Base-by-base conservation (phyloP, 2,329 filamentous ascomycete genomes). In the Fusarium udum region DNA sequence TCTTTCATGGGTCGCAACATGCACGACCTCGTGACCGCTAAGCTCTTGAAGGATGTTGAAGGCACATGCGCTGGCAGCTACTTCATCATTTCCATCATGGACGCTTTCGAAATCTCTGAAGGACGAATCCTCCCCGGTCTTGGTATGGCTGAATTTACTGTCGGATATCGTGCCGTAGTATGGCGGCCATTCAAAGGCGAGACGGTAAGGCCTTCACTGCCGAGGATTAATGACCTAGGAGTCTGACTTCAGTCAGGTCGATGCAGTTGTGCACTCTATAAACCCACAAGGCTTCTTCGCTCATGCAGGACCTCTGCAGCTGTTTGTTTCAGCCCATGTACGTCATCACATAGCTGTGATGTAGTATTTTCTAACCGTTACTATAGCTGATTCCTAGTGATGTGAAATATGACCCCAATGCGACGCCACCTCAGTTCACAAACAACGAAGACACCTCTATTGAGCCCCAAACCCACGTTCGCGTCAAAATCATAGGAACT, bases 151-250 rank as follows among this genome's bases (percentile, higher is more conserved):
- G 94, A 98, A 83, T 99, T 98, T 81, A 97, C 93, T 1, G 95
- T 99, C 53, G 91, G 93, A 78, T 99, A 98, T 82, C 93, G 95
- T 69, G 96, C 96, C 60, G 95, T 99, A 68, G 94, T 99, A 65
- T 99, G 95, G 95, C 91, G 95, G 79, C 96, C 96, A 16, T 99
- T 98, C 87, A 95, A 96, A 84, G 95, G 96, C 79, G 96, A 99
- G 88, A 97, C 96, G 82, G 96, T 97, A 90, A 84, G 92, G 70
- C 59, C 55, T 64, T 64, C 48, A 55, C 61, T 64, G 61, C 64
- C 64, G 53, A 67, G 61, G 63, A 67, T 69, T 64, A 51, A 63
- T 62, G 46, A 63, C 64, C 64, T 66, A 67, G 55, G 55, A 75
- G 73, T 79, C 81, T 82, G 78, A 82, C 77, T 71, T 61, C 80